Base-by-base conservation (phyloP, 352 stramenopile species). In the Aphanomyces astaci region DNA sequence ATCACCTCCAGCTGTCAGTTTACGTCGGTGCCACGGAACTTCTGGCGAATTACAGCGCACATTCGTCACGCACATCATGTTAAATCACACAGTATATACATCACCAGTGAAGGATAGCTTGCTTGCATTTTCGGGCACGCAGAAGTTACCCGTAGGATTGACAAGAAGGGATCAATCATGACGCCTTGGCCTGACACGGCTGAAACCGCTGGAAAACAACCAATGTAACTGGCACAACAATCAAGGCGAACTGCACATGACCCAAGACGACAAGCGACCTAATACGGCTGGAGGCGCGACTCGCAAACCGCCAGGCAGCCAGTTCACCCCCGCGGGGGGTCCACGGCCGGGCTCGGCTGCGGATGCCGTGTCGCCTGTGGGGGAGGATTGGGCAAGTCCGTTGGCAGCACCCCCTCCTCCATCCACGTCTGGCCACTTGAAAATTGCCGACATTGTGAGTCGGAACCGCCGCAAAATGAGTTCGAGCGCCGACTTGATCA, bases 401-500 rank as follows among this genome's bases (percentile, higher is more conserved):
- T 43, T 43, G 36, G 15, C 7, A 15, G 36, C 36, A 15, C 36
- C 36, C n/a, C n/a, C n/a, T n/a, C n/a, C n/a, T n/a, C n/a, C n/a
- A n/a, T n/a, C n/a, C n/a, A n/a, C n/a, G 15, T 15, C 7, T 43
- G 36, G 36, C 36, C 51, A 39, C 51, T 24, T 59, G 24, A 68
- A 56, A 31, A 68, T 68, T 13, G 25, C 43, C n/a, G 40, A 68
- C 11, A 40, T 60, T 17, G 62, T 60, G 10, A 59, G 10, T 9
- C 62, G 62, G 17, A 60, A 68, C 4, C 62, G 28, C 19, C 40
- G 27, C 30, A 68, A 68, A 33, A 48, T 45, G 33, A 60, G 78
- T 3, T 91, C 83, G 17, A 90, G 81, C 25, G 82, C 90, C 25
- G 86, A 92, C 66, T 70, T 94, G 40, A 90, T 94, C 27, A 79